A percentile compares a stretch with the other conserved stretches of the same genome.
These are phyloP conservation scores for Gossypium mustelinum DNA, from an alignment of 345 rosid genomes.

Conservation along the genomic window DNA sequence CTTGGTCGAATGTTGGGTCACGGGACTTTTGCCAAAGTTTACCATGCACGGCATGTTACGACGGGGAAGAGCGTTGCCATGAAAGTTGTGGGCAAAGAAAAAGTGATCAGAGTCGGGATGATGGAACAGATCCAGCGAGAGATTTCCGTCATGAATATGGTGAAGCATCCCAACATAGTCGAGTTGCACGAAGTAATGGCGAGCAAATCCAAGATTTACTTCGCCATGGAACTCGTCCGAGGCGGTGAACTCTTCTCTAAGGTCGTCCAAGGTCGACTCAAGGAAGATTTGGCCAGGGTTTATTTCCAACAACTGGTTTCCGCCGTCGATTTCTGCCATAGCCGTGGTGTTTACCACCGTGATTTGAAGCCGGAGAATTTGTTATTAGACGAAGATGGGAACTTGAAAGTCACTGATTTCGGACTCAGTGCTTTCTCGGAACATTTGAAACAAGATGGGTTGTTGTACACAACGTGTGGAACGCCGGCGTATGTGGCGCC, in stretches of 20 bases:
- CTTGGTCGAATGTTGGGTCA: slow-evolving; percentile 79
- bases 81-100: slow-evolving; percentile 88
- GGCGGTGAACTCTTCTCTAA: slow-evolving; percentile 86
- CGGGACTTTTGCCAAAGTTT: slow-evolving; percentile 90
- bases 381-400: slow-evolving; percentile 71
- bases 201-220: slow-evolving; percentile 88
- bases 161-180: slow-evolving; percentile 73
- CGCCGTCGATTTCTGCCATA: slow-evolving; percentile 89
- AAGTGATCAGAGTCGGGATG: slow-evolving; percentile 80
- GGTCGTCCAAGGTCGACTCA: slow-evolving; percentile 55
- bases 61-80: slow-evolving; percentile 70
- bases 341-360: slow-evolving; percentile 90
- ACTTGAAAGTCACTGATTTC: slow-evolving; percentile 80
- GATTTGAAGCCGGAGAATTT: slow-evolving; percentile 89
- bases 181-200: slow-evolving; percentile 95
- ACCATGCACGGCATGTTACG: slow-evolving; percentile 53
- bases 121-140: slow-evolving; percentile 85
- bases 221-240: slow-evolving; percentile 88
- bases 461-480: slow-evolving; percentile 86
- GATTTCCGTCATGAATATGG: slow-evolving; percentile 95
- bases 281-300: slow-evolving; percentile 67
- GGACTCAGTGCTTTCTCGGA: slow-evolving; percentile 84
- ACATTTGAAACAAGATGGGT: slow-evolving; percentile 68
- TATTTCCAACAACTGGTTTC: slow-evolving; percentile 83
- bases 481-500: slow-evolving; percentile 95